These are phyloP conservation scores for Babjeviella inositovora DNA, from an alignment of 805 yeast genomes.

Conservation along the genomic window DNA sequence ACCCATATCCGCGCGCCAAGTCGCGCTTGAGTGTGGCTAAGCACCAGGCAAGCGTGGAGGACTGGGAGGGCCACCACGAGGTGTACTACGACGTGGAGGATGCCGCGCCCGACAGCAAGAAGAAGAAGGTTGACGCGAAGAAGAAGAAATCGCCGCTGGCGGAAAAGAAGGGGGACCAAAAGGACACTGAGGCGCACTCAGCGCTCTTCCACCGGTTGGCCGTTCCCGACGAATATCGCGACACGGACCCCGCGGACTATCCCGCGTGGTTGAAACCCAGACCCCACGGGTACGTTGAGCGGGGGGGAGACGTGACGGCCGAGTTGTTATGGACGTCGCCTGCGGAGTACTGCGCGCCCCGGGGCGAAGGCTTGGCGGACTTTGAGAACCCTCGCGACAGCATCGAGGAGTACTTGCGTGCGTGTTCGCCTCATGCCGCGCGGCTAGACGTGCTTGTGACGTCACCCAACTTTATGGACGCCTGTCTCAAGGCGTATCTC, in stretches of 20 bases:
- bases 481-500: constrained; percentile 39
- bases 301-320: constrained; percentile 61
- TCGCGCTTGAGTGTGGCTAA: constrained; percentile 62
- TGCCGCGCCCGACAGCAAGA: constrained; percentile 8
- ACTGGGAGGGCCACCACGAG: constrained; percentile 49
- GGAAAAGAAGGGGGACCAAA: constrained; percentile 6
- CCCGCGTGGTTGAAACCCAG: constrained; percentile 69
- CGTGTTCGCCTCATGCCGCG: constrained; percentile 41
- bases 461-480: constrained; percentile 76
- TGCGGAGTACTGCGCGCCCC: constrained; percentile 4
- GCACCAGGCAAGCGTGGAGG: constrained; percentile 54
- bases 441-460: constrained; percentile 35
- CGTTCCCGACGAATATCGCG: constrained; percentile 30
- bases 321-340: constrained; percentile 53
- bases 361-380: no score
- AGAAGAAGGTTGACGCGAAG: constrained; percentile 8
- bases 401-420: constrained; percentile 36
- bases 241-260: constrained; percentile 23
- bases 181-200: constrained; percentile 5
- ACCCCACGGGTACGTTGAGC: constrained; percentile 69
- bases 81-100: constrained; percentile 40
- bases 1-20: constrained; percentile 70
- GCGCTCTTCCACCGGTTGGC: no score
- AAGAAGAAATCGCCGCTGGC: constrained; percentile 6
- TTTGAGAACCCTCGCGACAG: no score